These are phyloP conservation scores for Sporodiniella umbellata DNA, from an alignment of 371 early-diverging fungal genomes.

Conservation along the genomic window DNA sequence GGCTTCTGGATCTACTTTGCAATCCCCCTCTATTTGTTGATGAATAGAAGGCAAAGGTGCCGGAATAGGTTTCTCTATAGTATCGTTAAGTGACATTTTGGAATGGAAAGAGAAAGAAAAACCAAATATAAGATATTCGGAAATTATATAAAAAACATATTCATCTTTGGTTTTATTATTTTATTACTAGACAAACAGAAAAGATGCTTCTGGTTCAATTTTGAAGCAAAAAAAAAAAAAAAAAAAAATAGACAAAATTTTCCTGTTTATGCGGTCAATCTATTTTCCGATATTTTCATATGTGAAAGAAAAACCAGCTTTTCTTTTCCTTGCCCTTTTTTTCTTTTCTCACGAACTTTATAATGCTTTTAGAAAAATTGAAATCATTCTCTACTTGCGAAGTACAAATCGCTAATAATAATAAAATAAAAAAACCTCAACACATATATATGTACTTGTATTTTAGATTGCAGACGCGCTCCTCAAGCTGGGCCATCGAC, in stretches of 20 bases:
- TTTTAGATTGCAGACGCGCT: slow-evolving; percentile 73
- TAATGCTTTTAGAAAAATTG: slow-evolving; percentile 2
- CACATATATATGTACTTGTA: not conserved
- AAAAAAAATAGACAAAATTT: no score
- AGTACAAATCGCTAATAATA: slow-evolving; percentile 10
- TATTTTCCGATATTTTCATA: not conserved
- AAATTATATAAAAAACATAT: not conserved
- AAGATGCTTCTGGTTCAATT: no score
- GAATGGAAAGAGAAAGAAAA: not conserved
- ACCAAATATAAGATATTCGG: not conserved
- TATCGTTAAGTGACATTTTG: not conserved
- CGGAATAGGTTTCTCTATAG: not conserved
- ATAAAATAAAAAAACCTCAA: not conserved
- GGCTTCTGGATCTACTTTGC: no score
- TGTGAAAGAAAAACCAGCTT: not conserved
- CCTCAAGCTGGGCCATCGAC: slow-evolving; percentile 52
- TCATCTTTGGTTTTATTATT: no score
- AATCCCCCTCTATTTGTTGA: not conserved
- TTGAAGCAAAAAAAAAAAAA: no score
- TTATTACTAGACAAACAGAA: no score
- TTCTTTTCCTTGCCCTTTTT: not conserved
- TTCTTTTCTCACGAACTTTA: not conserved
- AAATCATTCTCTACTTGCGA: slow-evolving; percentile 37
- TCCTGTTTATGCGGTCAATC: no score
- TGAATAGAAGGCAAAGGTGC: not conserved